A percentile compares a stretch with the other conserved stretches of the same genome.
Evolutionary conservation across 306 rosid genomes (phyloP).

Genomic region (peach (Prunus persica)): DNA sequence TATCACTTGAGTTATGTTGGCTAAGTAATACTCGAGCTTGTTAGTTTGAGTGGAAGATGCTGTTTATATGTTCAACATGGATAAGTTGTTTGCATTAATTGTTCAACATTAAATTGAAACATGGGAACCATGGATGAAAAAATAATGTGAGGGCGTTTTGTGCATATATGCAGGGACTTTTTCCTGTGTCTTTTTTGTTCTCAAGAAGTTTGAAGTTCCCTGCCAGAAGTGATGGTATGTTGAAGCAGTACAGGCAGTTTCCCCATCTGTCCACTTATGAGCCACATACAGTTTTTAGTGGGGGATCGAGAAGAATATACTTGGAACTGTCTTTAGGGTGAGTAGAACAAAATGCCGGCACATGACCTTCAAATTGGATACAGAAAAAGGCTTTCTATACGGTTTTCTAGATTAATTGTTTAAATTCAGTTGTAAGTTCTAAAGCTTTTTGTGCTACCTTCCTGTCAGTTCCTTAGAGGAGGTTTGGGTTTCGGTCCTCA

Average conservation of each 20-base stretch:
- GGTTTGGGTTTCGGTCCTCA: constrained; percentile 88
- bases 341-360: constrained; percentile 31
- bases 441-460: constrained; percentile 13
- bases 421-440: neutral
- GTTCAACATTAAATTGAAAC: neutral
- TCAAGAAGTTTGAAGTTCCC: constrained; percentile 85
- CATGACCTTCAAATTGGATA: neutral
- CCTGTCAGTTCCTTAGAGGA: constrained; percentile 74
- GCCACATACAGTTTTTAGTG: constrained; percentile 34
- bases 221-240: constrained; percentile 41
- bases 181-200: constrained; percentile 78
- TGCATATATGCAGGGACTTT: constrained; percentile 58
- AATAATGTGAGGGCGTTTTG: constrained; percentile 25
- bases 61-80: neutral
- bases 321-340: constrained; percentile 90
- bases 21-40: neutral
- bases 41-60: neutral
- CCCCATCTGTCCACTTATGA: constrained; percentile 52
- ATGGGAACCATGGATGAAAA: constrained; percentile 1
- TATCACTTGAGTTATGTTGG: neutral
- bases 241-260: constrained; percentile 52
- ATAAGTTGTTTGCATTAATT: constrained; percentile 1
- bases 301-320: constrained; percentile 60
- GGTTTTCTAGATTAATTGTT: neutral
- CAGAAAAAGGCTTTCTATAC: neutral